phyloP scores from a whole-genome alignment of 768 basidiomycete genomes.

The Mycena rosella region DNA sequence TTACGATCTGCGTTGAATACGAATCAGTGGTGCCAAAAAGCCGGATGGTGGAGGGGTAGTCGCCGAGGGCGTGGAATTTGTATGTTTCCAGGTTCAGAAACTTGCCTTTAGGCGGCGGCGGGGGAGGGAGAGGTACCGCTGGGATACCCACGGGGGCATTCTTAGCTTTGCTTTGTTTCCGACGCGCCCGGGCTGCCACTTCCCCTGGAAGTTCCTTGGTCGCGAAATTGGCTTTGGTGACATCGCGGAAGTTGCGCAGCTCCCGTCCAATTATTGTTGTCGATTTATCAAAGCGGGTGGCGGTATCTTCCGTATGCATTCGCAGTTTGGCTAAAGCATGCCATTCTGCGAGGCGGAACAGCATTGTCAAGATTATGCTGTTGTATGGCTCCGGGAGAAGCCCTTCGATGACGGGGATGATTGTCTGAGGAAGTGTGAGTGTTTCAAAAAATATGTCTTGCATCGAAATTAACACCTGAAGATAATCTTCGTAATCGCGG shows the following conservation, averaged over 20 bases:
- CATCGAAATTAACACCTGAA: constrained; percentile 11
- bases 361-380: constrained; percentile 22
- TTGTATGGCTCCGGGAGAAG: constrained; percentile 40
- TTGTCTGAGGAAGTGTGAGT: constrained; percentile 28
- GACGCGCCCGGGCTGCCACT: background rate
- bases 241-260: constrained; percentile 28
- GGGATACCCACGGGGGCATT: background rate
- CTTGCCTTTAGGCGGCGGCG: constrained; percentile 7
- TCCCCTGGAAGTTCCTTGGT: constrained; percentile 17
- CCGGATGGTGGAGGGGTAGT: constrained; percentile 38
- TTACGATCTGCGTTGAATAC: constrained; percentile 43
- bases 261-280: constrained; percentile 38
- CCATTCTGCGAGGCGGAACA: constrained; percentile 42
- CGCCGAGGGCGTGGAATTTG: constrained; percentile 44
- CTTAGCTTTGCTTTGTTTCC: constrained; percentile 1
- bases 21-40: constrained; percentile 22
- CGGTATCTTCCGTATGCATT: constrained; percentile 40
- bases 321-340: constrained; percentile 18
- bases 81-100: constrained; percentile 38
- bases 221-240: too few species aligned
- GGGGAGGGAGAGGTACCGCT: background rate
- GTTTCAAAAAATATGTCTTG: too few species aligned
- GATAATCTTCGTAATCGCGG: constrained; percentile 20
- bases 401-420: constrained; percentile 42
- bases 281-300: constrained; percentile 34